Evolutionary conservation across 768 basidiomycete species (phyloP).

Genomic region (Serendipita sp.): DNA sequence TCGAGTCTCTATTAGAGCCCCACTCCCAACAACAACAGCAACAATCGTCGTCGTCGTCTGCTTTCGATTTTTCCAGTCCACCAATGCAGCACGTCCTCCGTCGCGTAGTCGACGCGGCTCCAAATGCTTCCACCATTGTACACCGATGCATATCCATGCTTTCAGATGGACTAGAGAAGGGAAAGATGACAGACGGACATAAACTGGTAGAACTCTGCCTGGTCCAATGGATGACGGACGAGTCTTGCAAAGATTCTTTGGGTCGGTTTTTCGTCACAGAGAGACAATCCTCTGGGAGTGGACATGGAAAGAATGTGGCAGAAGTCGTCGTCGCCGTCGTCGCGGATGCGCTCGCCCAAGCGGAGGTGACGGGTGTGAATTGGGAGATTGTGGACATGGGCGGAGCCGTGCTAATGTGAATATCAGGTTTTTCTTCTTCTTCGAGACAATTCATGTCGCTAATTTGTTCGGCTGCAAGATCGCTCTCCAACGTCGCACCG

Average conservation of each 20-base stretch:
- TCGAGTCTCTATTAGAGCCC: background rate
- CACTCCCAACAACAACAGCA: no score
- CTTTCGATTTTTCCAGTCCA: background rate
- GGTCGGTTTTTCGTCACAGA: background rate
- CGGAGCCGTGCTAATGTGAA: background rate
- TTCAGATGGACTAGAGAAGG: background rate
- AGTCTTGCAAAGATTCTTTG: background rate
- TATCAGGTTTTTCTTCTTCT: background rate
- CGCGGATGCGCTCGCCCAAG: background rate
- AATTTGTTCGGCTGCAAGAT: background rate
- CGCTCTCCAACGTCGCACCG: background rate
- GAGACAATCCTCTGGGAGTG: background rate
- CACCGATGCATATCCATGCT: background rate
- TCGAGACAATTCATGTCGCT: no score
- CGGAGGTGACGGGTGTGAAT: background rate
- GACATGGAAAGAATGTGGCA: background rate
- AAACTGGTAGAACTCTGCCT: background rate
- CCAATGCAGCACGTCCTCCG: background rate
- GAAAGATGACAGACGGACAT: constrained; percentile 1
- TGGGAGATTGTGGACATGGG: constrained; percentile 2
- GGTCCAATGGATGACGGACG: background rate
- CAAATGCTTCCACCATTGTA: background rate
- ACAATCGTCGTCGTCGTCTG: background rate
- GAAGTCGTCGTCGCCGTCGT: background rate
- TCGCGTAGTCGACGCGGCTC: background rate